Conservation (phyloP, 208 protist species). For the Sergeia podlipaevii region DNA sequence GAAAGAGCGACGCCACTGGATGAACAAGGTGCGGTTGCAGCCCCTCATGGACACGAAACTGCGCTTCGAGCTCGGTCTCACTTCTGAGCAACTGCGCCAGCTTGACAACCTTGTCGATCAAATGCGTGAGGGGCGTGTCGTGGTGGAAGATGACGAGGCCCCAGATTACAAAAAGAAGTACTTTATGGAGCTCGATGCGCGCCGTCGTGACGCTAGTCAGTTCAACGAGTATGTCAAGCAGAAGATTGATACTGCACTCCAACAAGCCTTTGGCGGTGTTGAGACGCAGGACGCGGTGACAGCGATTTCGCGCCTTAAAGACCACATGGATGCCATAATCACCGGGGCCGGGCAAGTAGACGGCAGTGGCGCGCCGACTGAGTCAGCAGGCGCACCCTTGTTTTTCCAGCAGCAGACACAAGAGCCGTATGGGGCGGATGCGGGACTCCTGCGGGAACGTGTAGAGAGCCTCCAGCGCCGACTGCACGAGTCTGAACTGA, state of each 20-base stretch:
- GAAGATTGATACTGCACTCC: conserved; percentile 62
- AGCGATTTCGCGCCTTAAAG: conserved; percentile 44
- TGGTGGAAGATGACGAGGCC: conserved; percentile 60
- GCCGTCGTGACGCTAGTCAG: conserved; percentile 58
- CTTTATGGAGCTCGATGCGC: conserved; percentile 56
- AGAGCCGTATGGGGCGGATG: background rate
- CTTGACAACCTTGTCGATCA: conserved; percentile 80
- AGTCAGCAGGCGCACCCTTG: no score
- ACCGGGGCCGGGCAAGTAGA: background rate
- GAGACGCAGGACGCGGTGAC: conserved; percentile 27
- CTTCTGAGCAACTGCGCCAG: conserved; percentile 74
- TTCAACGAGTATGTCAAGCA: conserved; percentile 77
- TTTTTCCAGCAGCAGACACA: no score
- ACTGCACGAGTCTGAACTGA: conserved; percentile 61
- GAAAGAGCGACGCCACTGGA: conserved; percentile 82
- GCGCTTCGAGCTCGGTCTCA: conserved; percentile 78
- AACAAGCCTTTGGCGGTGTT: conserved; percentile 43
- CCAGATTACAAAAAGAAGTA: conserved; percentile 79
- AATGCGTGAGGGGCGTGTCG: conserved; percentile 65
- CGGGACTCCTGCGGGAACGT: conserved; percentile 21
- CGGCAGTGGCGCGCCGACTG: background rate
- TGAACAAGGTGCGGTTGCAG: conserved; percentile 89
- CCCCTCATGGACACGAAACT: conserved; percentile 86
- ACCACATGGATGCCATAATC: conserved; percentile 65
- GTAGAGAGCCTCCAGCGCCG: conserved; percentile 40